phyloP scores from a whole-genome alignment of 352 stramenopile genomes.

The Globisporangium heterothallicum region DNA sequence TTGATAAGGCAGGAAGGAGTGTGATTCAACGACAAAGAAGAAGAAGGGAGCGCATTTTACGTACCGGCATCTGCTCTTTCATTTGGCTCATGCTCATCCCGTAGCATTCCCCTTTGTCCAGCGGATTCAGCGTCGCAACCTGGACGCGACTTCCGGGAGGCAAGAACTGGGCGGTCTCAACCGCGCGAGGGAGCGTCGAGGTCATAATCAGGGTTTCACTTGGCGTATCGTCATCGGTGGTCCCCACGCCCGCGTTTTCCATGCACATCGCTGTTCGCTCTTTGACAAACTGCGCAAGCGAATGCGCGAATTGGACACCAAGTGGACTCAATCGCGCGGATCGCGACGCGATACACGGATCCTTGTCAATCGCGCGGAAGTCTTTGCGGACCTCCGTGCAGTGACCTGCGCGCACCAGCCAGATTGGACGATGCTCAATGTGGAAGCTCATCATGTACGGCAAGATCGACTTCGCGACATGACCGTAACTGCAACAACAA shows the following conservation, averaged over 20 bases:
- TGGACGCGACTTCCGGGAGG: conserved; percentile 42
- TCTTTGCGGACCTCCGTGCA: conserved; percentile 66
- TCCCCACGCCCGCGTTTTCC: conserved; percentile 31
- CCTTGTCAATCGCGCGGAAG: conserved; percentile 60
- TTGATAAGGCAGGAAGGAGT: not conserved
- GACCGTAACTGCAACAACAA: conserved; percentile 45
- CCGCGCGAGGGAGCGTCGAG: conserved; percentile 71
- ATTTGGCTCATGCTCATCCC: conserved; percentile 82
- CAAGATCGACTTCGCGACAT: conserved; percentile 89
- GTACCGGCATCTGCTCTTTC: conserved; percentile 60
- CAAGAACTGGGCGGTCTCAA: conserved; percentile 68
- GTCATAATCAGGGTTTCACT: conserved; percentile 67
- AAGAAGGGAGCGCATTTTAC: conserved; percentile 6
- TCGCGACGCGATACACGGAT: conserved; percentile 68
- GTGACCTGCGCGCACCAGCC: conserved; percentile 88
- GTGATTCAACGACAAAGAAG: too few species aligned
- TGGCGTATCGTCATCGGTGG: conserved; percentile 27
- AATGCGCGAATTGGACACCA: conserved; percentile 90
- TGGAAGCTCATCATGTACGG: conserved; percentile 94
- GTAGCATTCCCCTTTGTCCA: conserved; percentile 85
- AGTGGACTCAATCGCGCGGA: conserved; percentile 84
- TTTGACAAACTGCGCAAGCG: conserved; percentile 90
- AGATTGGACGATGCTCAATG: conserved; percentile 91
- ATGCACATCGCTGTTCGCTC: conserved; percentile 57
- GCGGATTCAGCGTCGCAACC: conserved; percentile 76